These are phyloP conservation scores for Myochromella boudieri DNA, from an alignment of 768 basidiomycete genomes.

Conservation along the genomic window DNA sequence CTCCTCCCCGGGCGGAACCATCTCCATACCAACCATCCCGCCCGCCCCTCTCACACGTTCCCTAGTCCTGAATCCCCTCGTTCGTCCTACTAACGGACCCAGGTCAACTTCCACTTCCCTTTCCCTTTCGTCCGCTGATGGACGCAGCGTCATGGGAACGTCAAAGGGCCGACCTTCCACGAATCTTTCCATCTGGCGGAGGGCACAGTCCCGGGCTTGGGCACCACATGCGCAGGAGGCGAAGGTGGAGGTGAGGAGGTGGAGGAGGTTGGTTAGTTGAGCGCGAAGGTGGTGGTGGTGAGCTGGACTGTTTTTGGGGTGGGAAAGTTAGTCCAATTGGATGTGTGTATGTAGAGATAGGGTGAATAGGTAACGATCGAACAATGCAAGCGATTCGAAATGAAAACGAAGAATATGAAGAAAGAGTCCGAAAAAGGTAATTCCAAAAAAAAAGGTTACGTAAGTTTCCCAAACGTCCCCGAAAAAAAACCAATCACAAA, in stretches of 20 bases:
- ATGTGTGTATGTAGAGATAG: no score
- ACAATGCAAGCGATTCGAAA: no score
- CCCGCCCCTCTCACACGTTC: constrained; percentile 57
- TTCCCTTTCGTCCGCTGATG: not conserved
- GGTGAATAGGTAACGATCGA: no score
- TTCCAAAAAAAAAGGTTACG: no score
- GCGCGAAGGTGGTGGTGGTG: constrained; percentile 54
- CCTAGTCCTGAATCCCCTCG: constrained; percentile 61
- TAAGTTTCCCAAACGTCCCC: no score
- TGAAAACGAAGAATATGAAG: no score
- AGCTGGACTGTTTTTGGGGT: constrained; percentile 34
- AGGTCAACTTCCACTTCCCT: constrained; percentile 37
- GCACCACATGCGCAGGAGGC: constrained; percentile 75
- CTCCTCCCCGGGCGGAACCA: no score
- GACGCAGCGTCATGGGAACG: constrained; percentile 3
- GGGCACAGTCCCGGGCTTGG: constrained; percentile 59
- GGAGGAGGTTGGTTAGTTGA: constrained; percentile 70
- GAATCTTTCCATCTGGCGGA: constrained; percentile 64
- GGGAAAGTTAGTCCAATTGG: no score
- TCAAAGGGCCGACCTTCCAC: constrained; percentile 32
- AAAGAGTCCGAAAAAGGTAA: no score
- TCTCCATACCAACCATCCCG: constrained; percentile 65
- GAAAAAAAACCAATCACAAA: no score
- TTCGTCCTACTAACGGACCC: constrained; percentile 61
- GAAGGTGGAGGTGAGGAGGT: constrained; percentile 68